phyloP scores from a whole-genome alignment of 306 rosid genomes.

The Inga oerstediana region DNA sequence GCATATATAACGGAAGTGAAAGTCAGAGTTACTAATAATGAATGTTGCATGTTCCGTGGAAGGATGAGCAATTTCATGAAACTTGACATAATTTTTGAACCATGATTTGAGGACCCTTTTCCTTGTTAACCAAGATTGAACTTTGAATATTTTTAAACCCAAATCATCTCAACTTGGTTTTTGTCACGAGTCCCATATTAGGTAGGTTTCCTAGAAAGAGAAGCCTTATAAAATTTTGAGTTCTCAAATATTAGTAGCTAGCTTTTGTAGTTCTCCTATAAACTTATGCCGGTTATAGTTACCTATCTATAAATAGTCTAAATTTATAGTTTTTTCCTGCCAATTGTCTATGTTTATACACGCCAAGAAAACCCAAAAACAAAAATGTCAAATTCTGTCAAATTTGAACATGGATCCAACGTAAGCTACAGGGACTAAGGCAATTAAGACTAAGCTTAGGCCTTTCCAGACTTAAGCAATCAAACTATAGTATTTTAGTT shows the following conservation, averaged over 20 bases:
- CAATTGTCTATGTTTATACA: too few species aligned
- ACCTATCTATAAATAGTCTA: not conserved
- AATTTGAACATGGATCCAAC: not conserved
- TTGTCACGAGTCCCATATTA: too few species aligned
- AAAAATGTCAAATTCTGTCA: not conserved
- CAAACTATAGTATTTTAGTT: not conserved
- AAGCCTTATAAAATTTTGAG: too few species aligned
- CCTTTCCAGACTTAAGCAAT: not conserved
- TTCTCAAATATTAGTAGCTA: too few species aligned
- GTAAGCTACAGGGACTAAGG: not conserved
- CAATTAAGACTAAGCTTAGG: slow-evolving; percentile 23
- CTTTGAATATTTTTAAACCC: slow-evolving; percentile 9
- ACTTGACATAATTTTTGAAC: slow-evolving; percentile 24
- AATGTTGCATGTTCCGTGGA: not conserved
- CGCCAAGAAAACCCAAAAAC: slow-evolving; percentile 8
- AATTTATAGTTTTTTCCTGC: not conserved
- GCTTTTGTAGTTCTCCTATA: too few species aligned
- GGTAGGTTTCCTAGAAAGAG: too few species aligned
- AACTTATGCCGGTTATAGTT: not conserved
- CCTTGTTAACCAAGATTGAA: slow-evolving; percentile 29
- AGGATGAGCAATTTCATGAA: slow-evolving; percentile 22
- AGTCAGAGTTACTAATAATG: slow-evolving; percentile 20
- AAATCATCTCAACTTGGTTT: not conserved
- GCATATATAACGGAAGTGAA: not conserved
- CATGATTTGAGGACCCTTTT: slow-evolving; percentile 28